These are phyloP conservation scores for Brassica balearica DNA, from an alignment of 441 rosid species.

Conservation along the genomic window DNA sequence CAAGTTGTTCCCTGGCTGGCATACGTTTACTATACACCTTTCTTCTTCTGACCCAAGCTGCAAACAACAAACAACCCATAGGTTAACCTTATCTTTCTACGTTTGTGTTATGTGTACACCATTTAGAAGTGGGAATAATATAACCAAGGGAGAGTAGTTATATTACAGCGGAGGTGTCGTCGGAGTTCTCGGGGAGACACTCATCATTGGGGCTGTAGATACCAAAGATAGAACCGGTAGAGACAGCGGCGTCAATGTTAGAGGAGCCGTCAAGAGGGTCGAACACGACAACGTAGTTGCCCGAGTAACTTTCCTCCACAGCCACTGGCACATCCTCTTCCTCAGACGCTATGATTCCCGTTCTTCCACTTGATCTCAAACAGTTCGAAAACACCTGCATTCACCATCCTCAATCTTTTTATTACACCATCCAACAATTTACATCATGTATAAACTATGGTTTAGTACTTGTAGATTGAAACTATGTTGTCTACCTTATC, in stretches of 20 bases:
- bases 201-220: conserved; percentile 90
- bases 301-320: conserved; percentile 91
- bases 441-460: neutral
- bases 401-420: conserved; percentile 12
- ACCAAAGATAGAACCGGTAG: conserved; percentile 96
- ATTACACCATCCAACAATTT: neutral
- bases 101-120: too few relatives aligned
- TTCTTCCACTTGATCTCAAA: conserved; percentile 90
- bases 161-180: conserved; percentile 59
- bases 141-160: neutral
- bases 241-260: conserved; percentile 91
- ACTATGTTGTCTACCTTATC: neutral
- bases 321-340: conserved; percentile 98
- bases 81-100: neutral
- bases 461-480: neutral
- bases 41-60: conserved; percentile 68
- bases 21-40: conserved; percentile 85
- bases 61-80: conserved; percentile 26
- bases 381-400: conserved; percentile 92
- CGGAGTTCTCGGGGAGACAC: conserved; percentile 73
- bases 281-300: conserved; percentile 88
- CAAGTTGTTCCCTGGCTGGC: conserved; percentile 93
- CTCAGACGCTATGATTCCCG: conserved; percentile 94
- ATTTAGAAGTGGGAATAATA: too few relatives aligned
- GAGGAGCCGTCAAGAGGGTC: conserved; percentile 97